Conservation (phyloP, 202 grass and related monocot species). For the Dendrocalamus latiflorus region DNA sequence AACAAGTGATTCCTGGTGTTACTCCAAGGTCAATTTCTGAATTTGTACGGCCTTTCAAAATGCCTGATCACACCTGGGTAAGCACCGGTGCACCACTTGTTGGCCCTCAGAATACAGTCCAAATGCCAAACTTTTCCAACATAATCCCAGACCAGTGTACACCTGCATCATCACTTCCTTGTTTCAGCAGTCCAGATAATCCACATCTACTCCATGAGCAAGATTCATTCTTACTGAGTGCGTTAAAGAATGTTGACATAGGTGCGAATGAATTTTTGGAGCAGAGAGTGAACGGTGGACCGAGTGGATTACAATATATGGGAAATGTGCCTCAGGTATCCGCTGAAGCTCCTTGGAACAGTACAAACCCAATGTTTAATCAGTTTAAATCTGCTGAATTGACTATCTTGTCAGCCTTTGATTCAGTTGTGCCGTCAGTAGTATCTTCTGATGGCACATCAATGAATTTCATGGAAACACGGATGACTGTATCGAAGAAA, state of each 20-base stretch:
- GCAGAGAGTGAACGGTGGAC: conserved; percentile 36
- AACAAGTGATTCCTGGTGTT: conserved; percentile 1
- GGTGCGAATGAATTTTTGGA: conserved; percentile 44
- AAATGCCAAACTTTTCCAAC: conserved; percentile 41
- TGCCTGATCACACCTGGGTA: conserved; percentile 10
- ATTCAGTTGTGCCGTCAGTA: conserved; percentile 38
- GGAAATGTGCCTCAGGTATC: conserved; percentile 33
- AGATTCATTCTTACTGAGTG: conserved; percentile 35
- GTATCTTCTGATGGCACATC: conserved; percentile 26
- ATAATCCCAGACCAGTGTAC: conserved; percentile 6
- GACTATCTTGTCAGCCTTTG: conserved; percentile 29
- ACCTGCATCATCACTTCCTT: conserved; percentile 20
- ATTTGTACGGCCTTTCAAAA: conserved; percentile 13
- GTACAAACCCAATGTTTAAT: conserved; percentile 9
- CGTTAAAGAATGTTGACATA: conserved; percentile 47
- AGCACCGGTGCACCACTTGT: conserved; percentile 19
- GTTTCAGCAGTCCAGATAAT: conserved; percentile 24
- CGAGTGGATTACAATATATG: conserved; percentile 22
- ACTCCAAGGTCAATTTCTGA: conserved; percentile 11
- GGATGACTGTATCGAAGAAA: conserved; percentile 38
- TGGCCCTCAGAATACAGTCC: conserved; percentile 17
- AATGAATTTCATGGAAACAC: conserved; percentile 36
- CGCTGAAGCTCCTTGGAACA: conserved; percentile 17
- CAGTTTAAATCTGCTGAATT: conserved; percentile 36
- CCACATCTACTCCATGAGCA: conserved; percentile 35